Evolutionary conservation across 1,284 basidiomycete genomes (phyloP).

Genomic region (Lentinula novae-zelandiae): DNA sequence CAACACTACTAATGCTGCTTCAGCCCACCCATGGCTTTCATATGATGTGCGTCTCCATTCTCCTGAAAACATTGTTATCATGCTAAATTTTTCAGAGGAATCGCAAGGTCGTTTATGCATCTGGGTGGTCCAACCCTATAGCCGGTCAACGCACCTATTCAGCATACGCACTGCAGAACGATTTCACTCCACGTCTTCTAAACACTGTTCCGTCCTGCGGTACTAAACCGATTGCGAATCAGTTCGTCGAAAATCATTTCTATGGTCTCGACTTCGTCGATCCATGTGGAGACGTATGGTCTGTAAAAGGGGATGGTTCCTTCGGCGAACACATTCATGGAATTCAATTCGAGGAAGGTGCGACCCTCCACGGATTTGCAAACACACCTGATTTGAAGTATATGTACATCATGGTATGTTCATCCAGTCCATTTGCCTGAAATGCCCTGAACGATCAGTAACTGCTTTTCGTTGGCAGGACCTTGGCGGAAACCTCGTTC

Average conservation of each 20-base stretch:
- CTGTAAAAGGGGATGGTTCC: constrained; percentile 15
- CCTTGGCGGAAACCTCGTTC: constrained; percentile 5
- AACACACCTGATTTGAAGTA: constrained; percentile 17
- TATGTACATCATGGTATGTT: constrained; percentile 17
- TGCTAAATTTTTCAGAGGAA: constrained; percentile 8
- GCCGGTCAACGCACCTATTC: constrained; percentile 17
- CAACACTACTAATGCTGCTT: constrained; percentile 15
- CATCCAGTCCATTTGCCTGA: not conserved
- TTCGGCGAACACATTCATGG: constrained; percentile 14
- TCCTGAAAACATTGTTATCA: not conserved
- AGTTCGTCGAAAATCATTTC: constrained; percentile 16
- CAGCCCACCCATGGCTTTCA: constrained; percentile 20
- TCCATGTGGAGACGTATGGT: constrained; percentile 19
- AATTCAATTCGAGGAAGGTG: constrained; percentile 13
- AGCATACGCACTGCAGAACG: constrained; percentile 15
- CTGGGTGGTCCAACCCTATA: constrained; percentile 19
- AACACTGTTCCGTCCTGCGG: constrained; percentile 20
- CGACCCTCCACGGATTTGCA: constrained; percentile 20
- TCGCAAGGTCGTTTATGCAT: constrained; percentile 17
- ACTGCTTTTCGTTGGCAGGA: not conserved
- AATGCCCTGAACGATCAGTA: not conserved
- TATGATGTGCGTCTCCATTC: constrained; percentile 14
- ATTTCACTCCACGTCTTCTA: constrained; percentile 16
- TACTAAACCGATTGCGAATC: constrained; percentile 20
- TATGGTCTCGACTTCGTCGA: constrained; percentile 20